Evolutionary conservation across 345 rosid genomes (phyloP), one percentile per base, ranked within the genome.

Genomic region (Moricandia moricandioides): DNA sequence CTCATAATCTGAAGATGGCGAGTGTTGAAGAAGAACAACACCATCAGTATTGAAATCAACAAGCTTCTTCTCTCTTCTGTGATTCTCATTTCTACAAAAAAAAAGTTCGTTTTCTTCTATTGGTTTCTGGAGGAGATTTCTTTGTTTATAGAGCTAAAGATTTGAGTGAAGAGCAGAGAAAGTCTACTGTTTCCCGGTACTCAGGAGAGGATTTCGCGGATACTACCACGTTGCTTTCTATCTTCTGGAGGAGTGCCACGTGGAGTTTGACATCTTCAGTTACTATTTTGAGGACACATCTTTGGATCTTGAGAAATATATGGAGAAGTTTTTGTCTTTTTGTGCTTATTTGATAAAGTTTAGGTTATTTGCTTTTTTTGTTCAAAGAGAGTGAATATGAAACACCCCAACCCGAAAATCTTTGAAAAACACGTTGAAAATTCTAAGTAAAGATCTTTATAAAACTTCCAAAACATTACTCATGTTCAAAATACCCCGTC

Each of bases 211-310:
- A 70, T 71, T 64, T 70, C 55, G 62, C 47, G 45, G 61, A 70
- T 57, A 70, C 16, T 57, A 30, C 61, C 76, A 58, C 56, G 58
- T 57, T 45, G 58, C 7, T 12, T 47, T 49, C 29, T 16, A 37
- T 30, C 58, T 24, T 9, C 47, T 17, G 10, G 40, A 58, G 17
- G 68, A 71, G 76, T 59, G 61, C 67, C 81, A 78, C 63, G 57
- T 78, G 55, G 62, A 71, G 39, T 2, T 78, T 78, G 81, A 78
- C 77, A 9, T 13, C 21, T 71, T 65, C 72, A 77, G 67, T 65
- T 71, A 47, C 80, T 77, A 47, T 47, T 57, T 55, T 47, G 18
- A 47, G 62, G 80, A 77, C 80, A 77, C 76, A 71, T 71, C 75
- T 70, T 76, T 43, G 61, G 76, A 27, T 58, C 31, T 7, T 21